Base-by-base conservation (phyloP, 192 early-diverging fungal species). In the Geranomyces michiganensis region DNA sequence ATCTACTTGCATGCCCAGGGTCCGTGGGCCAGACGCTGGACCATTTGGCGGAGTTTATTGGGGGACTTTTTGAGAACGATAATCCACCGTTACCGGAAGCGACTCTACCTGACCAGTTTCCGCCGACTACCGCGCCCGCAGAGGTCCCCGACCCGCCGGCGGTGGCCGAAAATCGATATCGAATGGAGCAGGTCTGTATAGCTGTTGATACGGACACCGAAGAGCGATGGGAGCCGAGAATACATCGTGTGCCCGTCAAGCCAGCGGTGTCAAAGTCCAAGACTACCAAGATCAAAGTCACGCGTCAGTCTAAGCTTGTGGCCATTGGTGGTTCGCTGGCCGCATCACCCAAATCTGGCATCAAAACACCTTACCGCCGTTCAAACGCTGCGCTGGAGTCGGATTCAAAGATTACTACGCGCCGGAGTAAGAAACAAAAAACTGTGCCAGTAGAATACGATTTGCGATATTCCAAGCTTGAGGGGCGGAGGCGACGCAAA, bases 101-200 rank as follows among this genome's bases (percentile, higher is more conserved):
- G 51, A 55, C 15, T 8, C 6, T 55, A 3, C 6, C 15, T 24
- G 51, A 24, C 19, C 51, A 4, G 26, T 15, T 15, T 3, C 6
- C 51, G 4, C 6, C 51, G 4, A 55, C 51, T 15, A 27, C 51
- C 26, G 26, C 15, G 4, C 51, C 51, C 15, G 51, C 51, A 3
- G 51, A 55, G 15, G 51, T 55, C 15, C 19, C 51, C 10, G 36
- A 41, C 10, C 36, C 36, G 10, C 36, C 36, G 3, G 10, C 10
- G 3, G 36, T 41, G 36, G 51, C n/a, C 46, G n/a, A 27, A 55
- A 14, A 55, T 6, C 51, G 21, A 55, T 55, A n/a, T 55, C 51
- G 51, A 17, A 65, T 65, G 63, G 41, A 65, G 63, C 63, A 45
- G 10, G 63, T 65, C 8, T 65, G 63, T 9, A 46, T 46, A 19